Conservation (phyloP, 345 rosid species). For the Hypericum perforatum region DNA sequence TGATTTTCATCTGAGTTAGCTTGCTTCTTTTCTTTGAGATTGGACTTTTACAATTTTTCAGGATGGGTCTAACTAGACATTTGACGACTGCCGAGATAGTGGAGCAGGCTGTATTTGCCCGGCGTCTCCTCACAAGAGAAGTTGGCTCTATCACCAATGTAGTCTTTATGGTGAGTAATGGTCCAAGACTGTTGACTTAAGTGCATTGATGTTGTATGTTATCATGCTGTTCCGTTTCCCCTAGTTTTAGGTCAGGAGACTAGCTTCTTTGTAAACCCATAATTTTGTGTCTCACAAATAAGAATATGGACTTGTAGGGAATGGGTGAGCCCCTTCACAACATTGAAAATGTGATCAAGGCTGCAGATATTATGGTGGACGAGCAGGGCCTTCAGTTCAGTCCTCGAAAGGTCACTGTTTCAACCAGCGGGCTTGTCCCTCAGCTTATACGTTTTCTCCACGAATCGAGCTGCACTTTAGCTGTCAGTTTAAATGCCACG, state of each 20-base stretch:
- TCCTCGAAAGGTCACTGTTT: constrained; percentile 88
- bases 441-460: constrained; percentile 73
- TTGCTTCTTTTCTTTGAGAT: too few relatives aligned
- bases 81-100: constrained; percentile 80
- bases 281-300: neutral
- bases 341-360: constrained; percentile 67
- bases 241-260: neutral
- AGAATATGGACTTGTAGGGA: constrained; percentile 42
- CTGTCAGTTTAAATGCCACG: constrained; percentile 93
- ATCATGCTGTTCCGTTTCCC: neutral
- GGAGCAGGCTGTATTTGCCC: constrained; percentile 77
- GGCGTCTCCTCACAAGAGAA: constrained; percentile 50
- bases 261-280: neutral
- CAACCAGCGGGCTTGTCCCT: constrained; percentile 93
- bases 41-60: constrained; percentile 13
- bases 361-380: constrained; percentile 74
- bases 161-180: constrained; percentile 74
- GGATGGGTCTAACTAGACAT: constrained; percentile 90
- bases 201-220: neutral
- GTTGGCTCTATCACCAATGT: constrained; percentile 71
- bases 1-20: neutral
- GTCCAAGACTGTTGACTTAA: neutral
- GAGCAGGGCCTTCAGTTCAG: constrained; percentile 91
- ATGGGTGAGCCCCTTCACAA: constrained; percentile 98
- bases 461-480: constrained; percentile 71